Percentiles rank a stretch among this genome's conserved stretches.
Conservation (phyloP, 495 filamentous ascomycete genomes). For the Penicillium coprophilum region DNA sequence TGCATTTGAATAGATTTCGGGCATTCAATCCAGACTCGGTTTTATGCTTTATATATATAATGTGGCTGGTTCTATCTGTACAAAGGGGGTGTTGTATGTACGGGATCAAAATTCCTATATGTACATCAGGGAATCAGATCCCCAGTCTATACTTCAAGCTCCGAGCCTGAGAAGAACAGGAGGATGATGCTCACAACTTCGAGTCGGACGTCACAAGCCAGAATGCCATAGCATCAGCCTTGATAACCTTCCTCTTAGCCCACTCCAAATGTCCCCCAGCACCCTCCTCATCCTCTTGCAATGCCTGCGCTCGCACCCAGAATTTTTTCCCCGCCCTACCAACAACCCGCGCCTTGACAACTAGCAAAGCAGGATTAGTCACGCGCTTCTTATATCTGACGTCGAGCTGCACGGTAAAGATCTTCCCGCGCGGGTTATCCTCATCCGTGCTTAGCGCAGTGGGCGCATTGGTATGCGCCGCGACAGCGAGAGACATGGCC, state of each 20-base stretch:
- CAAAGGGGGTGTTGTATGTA: not conserved
- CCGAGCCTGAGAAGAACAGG: not conserved
- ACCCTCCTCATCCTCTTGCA: slow-evolving; percentile 38
- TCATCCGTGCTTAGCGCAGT: not conserved
- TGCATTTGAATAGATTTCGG: not conserved
- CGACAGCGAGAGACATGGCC: slow-evolving; percentile 45
- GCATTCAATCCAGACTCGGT: not conserved
- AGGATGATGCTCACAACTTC: slow-evolving; percentile 15
- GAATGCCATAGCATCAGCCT: slow-evolving; percentile 45
- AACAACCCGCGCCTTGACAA: slow-evolving; percentile 37
- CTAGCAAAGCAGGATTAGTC: slow-evolving; percentile 31
- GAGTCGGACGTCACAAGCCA: slow-evolving; percentile 35
- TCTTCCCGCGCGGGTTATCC: slow-evolving; percentile 30
- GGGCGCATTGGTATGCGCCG: slow-evolving; percentile 28
- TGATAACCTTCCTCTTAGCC: slow-evolving; percentile 33
- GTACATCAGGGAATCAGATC: slow-evolving; percentile 6
- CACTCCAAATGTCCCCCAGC: slow-evolving; percentile 32
- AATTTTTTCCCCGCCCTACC: slow-evolving; percentile 39
- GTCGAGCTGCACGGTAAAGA: slow-evolving; percentile 45
- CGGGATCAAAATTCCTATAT: not conserved
- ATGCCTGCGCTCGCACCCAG: slow-evolving; percentile 42
- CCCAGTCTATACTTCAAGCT: not conserved
- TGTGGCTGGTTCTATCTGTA: slow-evolving; percentile 5
- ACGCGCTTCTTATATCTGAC: slow-evolving; percentile 41
- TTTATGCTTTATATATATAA: not conserved